Percentiles rank a stretch among this genome's conserved stretches.
phyloP scores from a whole-genome alignment of 1,139 yeast genomes.

The Scheffersomyces cryptocercus region DNA sequence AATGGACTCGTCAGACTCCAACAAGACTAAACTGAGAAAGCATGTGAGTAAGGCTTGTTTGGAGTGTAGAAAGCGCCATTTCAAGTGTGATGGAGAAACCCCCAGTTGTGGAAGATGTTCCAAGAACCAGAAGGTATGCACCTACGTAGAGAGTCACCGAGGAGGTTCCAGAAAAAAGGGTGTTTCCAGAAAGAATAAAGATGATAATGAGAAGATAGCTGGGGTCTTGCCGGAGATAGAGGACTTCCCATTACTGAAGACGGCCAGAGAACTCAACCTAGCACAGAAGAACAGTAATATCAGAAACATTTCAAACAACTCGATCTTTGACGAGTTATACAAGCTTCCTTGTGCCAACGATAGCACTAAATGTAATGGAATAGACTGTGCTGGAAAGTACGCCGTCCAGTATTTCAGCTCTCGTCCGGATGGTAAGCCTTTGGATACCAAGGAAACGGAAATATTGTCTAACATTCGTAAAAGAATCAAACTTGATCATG shows the following conservation, averaged over 20 bases:
- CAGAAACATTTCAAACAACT: background rate
- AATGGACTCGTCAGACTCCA: too few species aligned
- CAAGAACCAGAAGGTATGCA: conserved; percentile 32
- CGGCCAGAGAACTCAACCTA: background rate
- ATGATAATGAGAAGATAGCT: conserved; percentile 2
- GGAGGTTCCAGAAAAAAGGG: conserved; percentile 55
- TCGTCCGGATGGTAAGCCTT: background rate
- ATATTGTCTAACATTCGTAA: conserved; percentile 7
- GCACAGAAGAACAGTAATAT: background rate
- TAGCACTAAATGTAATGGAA: conserved; percentile 1
- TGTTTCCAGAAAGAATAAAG: conserved; percentile 17
- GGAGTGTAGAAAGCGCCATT: conserved; percentile 49
- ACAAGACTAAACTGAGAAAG: conserved; percentile 7
- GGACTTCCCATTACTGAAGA: conserved; percentile 6
- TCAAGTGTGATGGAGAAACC: conserved; percentile 49
- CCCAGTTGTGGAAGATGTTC: conserved; percentile 46
- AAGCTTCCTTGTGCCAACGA: conserved; percentile 5
- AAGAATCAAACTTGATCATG: conserved; percentile 7
- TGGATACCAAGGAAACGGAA: background rate
- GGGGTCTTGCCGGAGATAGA: conserved; percentile 12
- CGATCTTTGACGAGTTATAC: conserved; percentile 1
- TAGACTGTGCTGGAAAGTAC: conserved; percentile 1
- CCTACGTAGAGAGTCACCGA: conserved; percentile 49
- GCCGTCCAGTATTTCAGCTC: conserved; percentile 2
- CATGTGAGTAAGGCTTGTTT: conserved; percentile 41